Percentiles rank a stretch among this genome's conserved stretches.
phyloP scores from a whole-genome alignment of 2,329 filamentous ascomycete genomes.

The Thermothelomyces thermophilus region DNA sequence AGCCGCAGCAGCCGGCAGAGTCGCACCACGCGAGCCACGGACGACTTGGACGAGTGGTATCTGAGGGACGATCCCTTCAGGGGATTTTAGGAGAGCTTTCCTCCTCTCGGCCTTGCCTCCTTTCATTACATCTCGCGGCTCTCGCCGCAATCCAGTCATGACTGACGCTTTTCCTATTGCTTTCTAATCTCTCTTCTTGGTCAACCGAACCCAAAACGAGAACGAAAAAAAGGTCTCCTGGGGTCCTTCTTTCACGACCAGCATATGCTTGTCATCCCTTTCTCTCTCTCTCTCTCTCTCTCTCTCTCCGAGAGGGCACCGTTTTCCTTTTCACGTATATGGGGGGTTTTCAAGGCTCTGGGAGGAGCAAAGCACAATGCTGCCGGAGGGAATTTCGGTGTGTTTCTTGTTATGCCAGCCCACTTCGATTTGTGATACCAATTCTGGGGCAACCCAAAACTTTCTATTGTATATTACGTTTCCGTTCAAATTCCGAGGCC shows the following conservation, averaged over 20 bases:
- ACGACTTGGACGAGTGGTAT: slow-evolving; percentile 48
- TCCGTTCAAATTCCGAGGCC: not conserved
- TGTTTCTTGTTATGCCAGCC: not conserved
- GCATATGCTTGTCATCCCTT: not conserved
- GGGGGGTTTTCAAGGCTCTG: not conserved
- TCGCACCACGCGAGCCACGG: slow-evolving; percentile 39
- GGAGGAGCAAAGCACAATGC: not conserved
- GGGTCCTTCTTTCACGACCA: not conserved
- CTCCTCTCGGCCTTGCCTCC: not conserved
- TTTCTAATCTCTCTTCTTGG: not conserved
- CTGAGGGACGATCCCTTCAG: slow-evolving; percentile 55
- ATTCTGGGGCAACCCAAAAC: not conserved
- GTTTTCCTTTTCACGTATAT: no score
- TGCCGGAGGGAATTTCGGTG: not conserved
- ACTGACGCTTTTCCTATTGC: slow-evolving; percentile 15
- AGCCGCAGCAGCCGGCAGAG: slow-evolving; percentile 51
- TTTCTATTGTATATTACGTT: not conserved
- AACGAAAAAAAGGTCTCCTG: not conserved
- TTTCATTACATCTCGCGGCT: slow-evolving; percentile 2
- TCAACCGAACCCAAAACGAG: not conserved
- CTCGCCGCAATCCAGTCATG: slow-evolving; percentile 12
- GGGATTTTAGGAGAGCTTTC: slow-evolving; percentile 42
- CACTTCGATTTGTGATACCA: not conserved
- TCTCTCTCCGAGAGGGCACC: no score
- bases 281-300: not conserved